phyloP scores from a whole-genome alignment of 1,284 basidiomycete genomes.

The Ceratobasidium sp. region DNA sequence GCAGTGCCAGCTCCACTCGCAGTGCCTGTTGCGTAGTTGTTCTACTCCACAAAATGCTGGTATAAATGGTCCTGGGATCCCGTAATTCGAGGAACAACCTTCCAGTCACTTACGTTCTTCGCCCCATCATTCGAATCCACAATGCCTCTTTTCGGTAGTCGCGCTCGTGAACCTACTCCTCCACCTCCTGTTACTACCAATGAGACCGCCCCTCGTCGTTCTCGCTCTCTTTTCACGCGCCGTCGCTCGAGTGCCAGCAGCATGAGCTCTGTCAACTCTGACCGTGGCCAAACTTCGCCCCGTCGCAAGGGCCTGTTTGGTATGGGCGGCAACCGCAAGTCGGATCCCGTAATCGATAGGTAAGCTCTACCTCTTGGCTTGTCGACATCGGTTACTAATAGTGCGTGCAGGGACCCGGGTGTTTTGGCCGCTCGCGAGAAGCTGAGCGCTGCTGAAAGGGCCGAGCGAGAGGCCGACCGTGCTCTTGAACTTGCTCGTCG shows the following conservation, averaged over 20 bases:
- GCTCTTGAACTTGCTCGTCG: slow-evolving; percentile 28
- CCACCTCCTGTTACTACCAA: not conserved
- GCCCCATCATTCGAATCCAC: slow-evolving; percentile 1
- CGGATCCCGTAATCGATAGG: slow-evolving; percentile 10
- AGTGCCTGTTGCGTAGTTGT: not conserved
- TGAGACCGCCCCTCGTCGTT: slow-evolving; percentile 2
- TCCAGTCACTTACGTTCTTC: not conserved
- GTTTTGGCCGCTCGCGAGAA: slow-evolving; percentile 32
- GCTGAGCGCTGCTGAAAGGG: slow-evolving; percentile 23
- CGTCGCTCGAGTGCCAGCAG: slow-evolving; percentile 32
- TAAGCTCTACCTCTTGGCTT: not conserved
- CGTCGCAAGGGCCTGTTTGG: slow-evolving; percentile 23
- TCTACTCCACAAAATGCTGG: slow-evolving; percentile 1
- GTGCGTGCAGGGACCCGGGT: slow-evolving; percentile 19
- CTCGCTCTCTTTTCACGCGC: slow-evolving; percentile 28
- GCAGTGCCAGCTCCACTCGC: not conserved
- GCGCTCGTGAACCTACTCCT: slow-evolving; percentile 10
- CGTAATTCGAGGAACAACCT: not conserved
- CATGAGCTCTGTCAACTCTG: slow-evolving; percentile 25
- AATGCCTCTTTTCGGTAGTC: slow-evolving; percentile 33
- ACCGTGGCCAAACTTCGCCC: not conserved
- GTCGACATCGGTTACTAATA: not conserved
- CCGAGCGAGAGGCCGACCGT: slow-evolving; percentile 26
- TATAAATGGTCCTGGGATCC: slow-evolving; percentile 10
- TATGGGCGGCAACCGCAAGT: slow-evolving; percentile 20